Conservation (phyloP, 176 grass and related monocot species). For the Eleusine indica region DNA sequence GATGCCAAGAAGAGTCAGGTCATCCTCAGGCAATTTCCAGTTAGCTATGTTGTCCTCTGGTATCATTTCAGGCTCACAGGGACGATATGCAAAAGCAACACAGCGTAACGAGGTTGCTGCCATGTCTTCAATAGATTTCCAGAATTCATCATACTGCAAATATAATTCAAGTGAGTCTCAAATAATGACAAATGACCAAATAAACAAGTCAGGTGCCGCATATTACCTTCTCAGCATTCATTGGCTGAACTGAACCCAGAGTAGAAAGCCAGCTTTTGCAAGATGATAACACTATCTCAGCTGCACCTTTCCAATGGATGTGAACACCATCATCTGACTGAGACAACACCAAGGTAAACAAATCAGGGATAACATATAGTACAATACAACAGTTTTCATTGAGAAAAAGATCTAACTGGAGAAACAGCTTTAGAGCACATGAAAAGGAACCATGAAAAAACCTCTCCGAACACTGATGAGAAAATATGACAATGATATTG, state of each 20-base stretch:
- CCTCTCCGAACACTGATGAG: constrained; percentile 1
- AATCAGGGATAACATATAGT: constrained; percentile 28
- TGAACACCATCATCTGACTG: constrained; percentile 66
- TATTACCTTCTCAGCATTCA: constrained; percentile 69
- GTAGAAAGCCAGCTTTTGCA: constrained; percentile 81
- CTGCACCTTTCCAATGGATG: constrained; percentile 98
- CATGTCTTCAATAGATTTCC: constrained; percentile 86
- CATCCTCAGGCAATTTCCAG: constrained; percentile 91
- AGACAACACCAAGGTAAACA: constrained; percentile 38
- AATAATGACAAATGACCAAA: neutral
- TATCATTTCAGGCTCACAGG: constrained; percentile 50
- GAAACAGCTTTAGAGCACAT: constrained; percentile 2
- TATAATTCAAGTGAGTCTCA: constrained; percentile 24
- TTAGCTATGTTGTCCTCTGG: constrained; percentile 67
- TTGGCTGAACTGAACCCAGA: constrained; percentile 66
- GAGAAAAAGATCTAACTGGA: neutral
- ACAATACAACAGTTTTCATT: constrained; percentile 11
- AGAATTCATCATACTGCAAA: constrained; percentile 73
- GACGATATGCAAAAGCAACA: constrained; percentile 87
- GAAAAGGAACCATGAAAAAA: constrained; percentile 8
- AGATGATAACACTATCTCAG: constrained; percentile 80
- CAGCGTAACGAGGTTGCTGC: constrained; percentile 77
- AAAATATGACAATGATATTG: constrained; percentile 22
- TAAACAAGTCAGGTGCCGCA: neutral
- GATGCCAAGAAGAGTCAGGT: constrained; percentile 77